Evolutionary conservation across 345 rosid genomes (phyloP).

Genomic region (Euphorbia tirucalli): DNA sequence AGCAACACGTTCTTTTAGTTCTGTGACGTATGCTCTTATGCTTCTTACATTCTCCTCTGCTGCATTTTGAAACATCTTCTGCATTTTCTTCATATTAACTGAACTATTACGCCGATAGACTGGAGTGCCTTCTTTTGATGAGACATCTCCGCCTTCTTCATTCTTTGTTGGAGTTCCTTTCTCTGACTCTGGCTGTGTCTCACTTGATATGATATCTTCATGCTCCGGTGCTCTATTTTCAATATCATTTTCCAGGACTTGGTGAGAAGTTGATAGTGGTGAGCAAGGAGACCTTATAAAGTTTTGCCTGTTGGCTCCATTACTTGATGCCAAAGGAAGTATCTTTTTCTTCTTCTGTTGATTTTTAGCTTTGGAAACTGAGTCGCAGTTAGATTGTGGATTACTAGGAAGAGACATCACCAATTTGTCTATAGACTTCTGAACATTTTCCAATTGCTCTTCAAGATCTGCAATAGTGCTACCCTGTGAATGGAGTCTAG

Average conservation of each 20-base stretch:
- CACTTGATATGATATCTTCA: constrained; percentile 42
- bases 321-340: constrained; percentile 79
- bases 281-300: constrained; percentile 90
- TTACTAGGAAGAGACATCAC: constrained; percentile 87
- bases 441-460: constrained; percentile 94
- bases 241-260: constrained; percentile 64
- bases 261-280: constrained; percentile 73
- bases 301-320: constrained; percentile 58
- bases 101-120: constrained; percentile 76
- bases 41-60: constrained; percentile 99
- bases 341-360: constrained; percentile 77
- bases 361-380: constrained; percentile 58
- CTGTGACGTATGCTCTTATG: constrained; percentile 87
- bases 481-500: constrained; percentile 98
- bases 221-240: constrained; percentile 85
- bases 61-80: constrained; percentile 96
- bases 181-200: constrained; percentile 45
- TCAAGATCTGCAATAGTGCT: constrained; percentile 91
- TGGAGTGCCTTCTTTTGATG: constrained; percentile 77
- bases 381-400: constrained; percentile 42
- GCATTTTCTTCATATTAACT: constrained; percentile 97
- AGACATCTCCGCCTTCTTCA: constrained; percentile 78
- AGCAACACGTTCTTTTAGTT: constrained; percentile 93
- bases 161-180: constrained; percentile 72
- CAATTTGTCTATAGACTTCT: constrained; percentile 91